These are phyloP conservation scores for Nephromyces sp. DNA, from an alignment of 169 alveolate species.

Conservation along the genomic window DNA sequence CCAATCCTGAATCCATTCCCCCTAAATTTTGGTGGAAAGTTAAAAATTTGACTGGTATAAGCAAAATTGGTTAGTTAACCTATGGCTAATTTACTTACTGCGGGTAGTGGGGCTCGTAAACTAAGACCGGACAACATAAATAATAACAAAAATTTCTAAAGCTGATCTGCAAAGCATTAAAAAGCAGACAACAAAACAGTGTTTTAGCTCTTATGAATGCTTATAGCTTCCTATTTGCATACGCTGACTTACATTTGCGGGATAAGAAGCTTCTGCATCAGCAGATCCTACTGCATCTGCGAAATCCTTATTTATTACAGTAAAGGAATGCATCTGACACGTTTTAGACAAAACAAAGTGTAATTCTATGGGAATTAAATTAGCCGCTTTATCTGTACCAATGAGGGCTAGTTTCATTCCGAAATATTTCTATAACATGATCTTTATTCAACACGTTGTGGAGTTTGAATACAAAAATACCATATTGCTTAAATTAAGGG, in stretches of 20 bases:
- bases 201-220: too few relatives aligned
- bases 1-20: constrained; percentile 29
- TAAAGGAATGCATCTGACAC: constrained; percentile 30
- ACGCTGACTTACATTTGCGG: constrained; percentile 18
- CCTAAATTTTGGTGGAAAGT: not conserved
- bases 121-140: constrained; percentile 31
- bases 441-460: too few relatives aligned
- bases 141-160: constrained; percentile 23
- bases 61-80: too few relatives aligned
- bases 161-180: constrained; percentile 23
- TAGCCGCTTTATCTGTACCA: too few relatives aligned
- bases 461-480: too few relatives aligned
- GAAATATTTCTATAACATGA: too few relatives aligned
- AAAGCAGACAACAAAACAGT: too few relatives aligned
- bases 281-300: not conserved
- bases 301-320: constrained; percentile 14
- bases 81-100: too few relatives aligned
- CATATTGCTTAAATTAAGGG: too few relatives aligned
- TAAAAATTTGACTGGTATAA: too few relatives aligned
- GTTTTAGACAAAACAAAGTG: not conserved
- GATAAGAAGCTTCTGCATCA: constrained; percentile 2
- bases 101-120: constrained; percentile 34
- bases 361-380: too few relatives aligned
- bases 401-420: too few relatives aligned
- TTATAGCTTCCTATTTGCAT: not conserved